phyloP scores from a whole-genome alignment of 108 stramenopile genomes.

The Cyclotella sp. region DNA sequence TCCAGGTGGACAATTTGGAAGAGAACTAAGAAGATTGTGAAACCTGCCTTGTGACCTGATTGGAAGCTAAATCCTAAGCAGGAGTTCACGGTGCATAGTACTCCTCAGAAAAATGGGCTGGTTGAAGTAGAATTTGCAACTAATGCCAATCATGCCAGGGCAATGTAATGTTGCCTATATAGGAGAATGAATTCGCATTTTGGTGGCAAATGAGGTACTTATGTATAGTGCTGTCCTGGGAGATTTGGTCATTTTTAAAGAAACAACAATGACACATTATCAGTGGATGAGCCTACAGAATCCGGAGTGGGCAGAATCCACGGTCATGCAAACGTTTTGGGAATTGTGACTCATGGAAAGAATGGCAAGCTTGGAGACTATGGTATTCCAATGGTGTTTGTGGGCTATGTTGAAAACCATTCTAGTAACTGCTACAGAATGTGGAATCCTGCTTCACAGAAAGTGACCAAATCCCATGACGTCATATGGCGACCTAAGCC shows the following conservation, averaged over 20 bases:
- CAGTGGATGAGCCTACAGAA: not conserved
- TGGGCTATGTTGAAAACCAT: no score
- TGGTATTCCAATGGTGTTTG: constrained; percentile 16
- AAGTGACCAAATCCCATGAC: no score
- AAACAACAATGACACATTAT: not conserved
- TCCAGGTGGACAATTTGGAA: not conserved
- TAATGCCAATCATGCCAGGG: not conserved
- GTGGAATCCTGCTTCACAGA: no score
- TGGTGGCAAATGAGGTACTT: not conserved
- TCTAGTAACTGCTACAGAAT: no score
- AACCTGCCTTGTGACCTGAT: not conserved
- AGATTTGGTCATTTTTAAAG: not conserved
- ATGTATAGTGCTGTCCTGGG: not conserved
- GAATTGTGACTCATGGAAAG: no score
- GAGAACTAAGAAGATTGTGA: not conserved
- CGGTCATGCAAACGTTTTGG: constrained; percentile 19
- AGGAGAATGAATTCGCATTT: not conserved
- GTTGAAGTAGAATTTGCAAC: not conserved
- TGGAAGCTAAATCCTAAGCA: not conserved
- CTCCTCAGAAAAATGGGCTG: not conserved
- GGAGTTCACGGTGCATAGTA: no score
- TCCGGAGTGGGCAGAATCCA: not conserved
- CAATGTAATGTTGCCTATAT: not conserved
- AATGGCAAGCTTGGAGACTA: constrained; percentile 18
- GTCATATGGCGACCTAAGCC: no score